These are phyloP conservation scores for Taxillus chinensis DNA, from an alignment of 164 flowering plant genomes.

Conservation along the genomic window DNA sequence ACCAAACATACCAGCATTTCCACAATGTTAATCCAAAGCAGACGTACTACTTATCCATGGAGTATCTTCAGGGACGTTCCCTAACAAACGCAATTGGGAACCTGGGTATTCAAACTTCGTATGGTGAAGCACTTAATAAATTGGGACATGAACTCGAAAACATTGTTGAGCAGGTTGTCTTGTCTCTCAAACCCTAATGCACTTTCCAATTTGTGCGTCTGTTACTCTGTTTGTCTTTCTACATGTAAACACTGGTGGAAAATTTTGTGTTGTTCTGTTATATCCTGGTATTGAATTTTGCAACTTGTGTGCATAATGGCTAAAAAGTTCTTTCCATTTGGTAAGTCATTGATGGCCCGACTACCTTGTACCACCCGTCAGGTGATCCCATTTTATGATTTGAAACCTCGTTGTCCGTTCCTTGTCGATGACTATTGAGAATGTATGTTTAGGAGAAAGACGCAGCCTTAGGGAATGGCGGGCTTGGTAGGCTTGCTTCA, in stretches of 20 bases:
- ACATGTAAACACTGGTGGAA: neutral
- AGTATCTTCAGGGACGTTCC: slow-evolving; percentile 92
- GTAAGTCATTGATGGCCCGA: neutral
- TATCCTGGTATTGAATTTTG: neutral
- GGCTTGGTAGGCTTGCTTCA: slow-evolving; percentile 96
- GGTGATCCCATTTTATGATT: neutral
- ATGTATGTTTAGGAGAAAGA: slow-evolving; percentile 66
- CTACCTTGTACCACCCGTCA: neutral
- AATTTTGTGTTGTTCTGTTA: neutral
- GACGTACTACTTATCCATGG: slow-evolving; percentile 94
- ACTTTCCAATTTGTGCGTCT: neutral
- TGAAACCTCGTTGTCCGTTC: too few relatives aligned
- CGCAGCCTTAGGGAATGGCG: slow-evolving; percentile 99
- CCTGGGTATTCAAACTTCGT: slow-evolving; percentile 56
- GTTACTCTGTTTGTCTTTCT: neutral
- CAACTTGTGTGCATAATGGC: neutral
- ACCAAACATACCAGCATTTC: slow-evolving; percentile 75
- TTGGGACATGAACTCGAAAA: slow-evolving; percentile 85
- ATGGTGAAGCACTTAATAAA: slow-evolving; percentile 74
- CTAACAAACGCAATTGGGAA: slow-evolving; percentile 90
- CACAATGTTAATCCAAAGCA: slow-evolving; percentile 90
- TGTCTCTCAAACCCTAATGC: neutral
- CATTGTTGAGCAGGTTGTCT: slow-evolving; percentile 63
- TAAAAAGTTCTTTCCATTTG: neutral
- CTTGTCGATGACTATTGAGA: slow-evolving; percentile 1